Conservation (phyloP, 1,139 yeast species). For the Meyerozyma sp. region DNA sequence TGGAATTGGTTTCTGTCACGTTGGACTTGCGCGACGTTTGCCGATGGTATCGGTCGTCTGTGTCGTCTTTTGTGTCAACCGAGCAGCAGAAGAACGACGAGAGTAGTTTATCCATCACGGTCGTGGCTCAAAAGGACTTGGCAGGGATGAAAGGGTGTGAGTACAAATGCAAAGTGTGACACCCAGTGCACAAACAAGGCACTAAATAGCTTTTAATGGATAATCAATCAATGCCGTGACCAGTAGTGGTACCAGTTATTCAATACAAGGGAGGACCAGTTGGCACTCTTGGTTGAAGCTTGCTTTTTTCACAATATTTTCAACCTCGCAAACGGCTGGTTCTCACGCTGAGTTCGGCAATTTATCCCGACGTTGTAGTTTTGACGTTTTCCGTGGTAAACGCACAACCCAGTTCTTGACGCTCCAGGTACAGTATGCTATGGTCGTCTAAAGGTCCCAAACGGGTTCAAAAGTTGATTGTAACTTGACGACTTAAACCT, state of each 20-base stretch:
- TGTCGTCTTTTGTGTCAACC: conserved; percentile 31
- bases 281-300: no score
- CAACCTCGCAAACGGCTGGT: not conserved
- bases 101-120: conserved; percentile 20
- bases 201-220: no score
- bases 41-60: conserved; percentile 17
- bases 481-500: not conserved
- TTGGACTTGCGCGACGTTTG: conserved; percentile 9
- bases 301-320: not conserved
- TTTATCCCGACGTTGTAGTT: not conserved
- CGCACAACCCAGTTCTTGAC: not conserved
- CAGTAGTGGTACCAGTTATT: no score
- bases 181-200: not conserved
- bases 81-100: conserved; percentile 40
- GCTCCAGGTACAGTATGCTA: not conserved
- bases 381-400: not conserved
- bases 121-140: not conserved
- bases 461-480: not conserved
- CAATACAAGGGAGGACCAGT: no score
- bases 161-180: not conserved
- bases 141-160: not conserved
- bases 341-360: not conserved
- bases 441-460: not conserved
- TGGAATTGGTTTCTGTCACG: not conserved
- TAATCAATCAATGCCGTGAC: no score